Percentiles rank a stretch among this genome's conserved stretches.
phyloP scores from a whole-genome alignment of 2,329 filamentous ascomycete species.

The Ophiostoma ips region DNA sequence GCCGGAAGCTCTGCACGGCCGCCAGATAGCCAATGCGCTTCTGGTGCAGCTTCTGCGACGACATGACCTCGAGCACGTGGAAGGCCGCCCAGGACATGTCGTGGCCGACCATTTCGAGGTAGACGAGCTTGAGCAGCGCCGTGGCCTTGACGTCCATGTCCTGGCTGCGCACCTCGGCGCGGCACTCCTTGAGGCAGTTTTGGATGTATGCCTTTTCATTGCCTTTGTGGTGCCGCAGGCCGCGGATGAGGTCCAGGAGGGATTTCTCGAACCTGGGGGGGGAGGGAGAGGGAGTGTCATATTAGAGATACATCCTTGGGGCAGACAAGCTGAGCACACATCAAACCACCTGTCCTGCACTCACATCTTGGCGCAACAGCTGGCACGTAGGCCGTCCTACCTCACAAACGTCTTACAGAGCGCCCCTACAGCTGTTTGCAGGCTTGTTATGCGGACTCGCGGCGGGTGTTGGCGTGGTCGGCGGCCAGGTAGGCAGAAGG shows the following conservation, averaged over 20 bases:
- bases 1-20: constrained; percentile 87
- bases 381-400: background rate
- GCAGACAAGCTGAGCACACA: constrained; percentile 5
- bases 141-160: constrained; percentile 98
- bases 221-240: constrained; percentile 88
- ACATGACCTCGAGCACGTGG: constrained; percentile 98
- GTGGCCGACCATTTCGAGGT: constrained; percentile 97
- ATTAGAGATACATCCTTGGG: too few relatives aligned
- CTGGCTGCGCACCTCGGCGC: constrained; percentile 76
- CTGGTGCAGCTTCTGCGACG: constrained; percentile 82
- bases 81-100: constrained; percentile 99
- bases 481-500: background rate
- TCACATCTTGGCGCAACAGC: constrained; percentile 6
- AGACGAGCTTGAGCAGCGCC: constrained; percentile 86
- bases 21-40: constrained; percentile 92
- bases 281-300: background rate
- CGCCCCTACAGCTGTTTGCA: background rate
- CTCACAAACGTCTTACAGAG: background rate
- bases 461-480: background rate
- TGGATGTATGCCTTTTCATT: constrained; percentile 92
- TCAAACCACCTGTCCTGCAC: background rate
- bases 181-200: constrained; percentile 87
- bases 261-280: constrained; percentile 92
- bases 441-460: background rate
- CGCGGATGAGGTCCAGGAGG: constrained; percentile 94